Evolutionary conservation across 2,329 filamentous ascomycete genomes (phyloP), one percentile per base, ranked within the genome.

Genomic region (Cercospora citrullina): DNA sequence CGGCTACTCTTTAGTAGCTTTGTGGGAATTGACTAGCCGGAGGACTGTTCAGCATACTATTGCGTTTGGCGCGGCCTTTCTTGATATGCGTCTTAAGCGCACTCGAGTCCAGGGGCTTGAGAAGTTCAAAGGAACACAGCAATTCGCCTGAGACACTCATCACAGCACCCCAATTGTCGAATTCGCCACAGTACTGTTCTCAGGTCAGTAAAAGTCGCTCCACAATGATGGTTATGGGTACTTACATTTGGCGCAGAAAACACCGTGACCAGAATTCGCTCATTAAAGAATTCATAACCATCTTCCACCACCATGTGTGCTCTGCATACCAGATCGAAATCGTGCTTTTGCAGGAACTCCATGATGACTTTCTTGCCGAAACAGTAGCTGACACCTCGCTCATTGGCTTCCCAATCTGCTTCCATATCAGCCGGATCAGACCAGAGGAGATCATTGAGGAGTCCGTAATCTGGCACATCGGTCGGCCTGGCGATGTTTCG

Each of bases 241-340:
- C 72, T 69, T 84, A 96, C 93, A 77, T 99, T 99, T 28, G 95
- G 95, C 60, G 95, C 95, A 71, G 93, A 97, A 79, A 99, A 99
- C 1, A 99, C 94, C 2, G 95, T 99, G 57, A 99, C 95, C 68
- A 99, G 81, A 57, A 97, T 91, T 67, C 95, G 87, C 79, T 99
- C 95, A 70, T 92, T 96, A 80, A 98, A 99, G 80, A 99, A 99
- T 77, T 99, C 95, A 80, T 99, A 99, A 10, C 95, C 95, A 78
- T 99, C 95, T 80, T 99, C 95, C 23, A 99, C 95, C 63, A 99
- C 95, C 95, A 98, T 98, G 82, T 99, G 95, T 60, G 95, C 95
- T 73, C 95, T 90, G 79, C 95, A 99, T 63, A 99, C 94, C 61
- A 99, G 84, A 79, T 99, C 95, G 78, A 99, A 98, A 80, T 99